Evolutionary conservation across 2,329 filamentous ascomycete species (phyloP).

Genomic region (Fusarium nelsonii): DNA sequence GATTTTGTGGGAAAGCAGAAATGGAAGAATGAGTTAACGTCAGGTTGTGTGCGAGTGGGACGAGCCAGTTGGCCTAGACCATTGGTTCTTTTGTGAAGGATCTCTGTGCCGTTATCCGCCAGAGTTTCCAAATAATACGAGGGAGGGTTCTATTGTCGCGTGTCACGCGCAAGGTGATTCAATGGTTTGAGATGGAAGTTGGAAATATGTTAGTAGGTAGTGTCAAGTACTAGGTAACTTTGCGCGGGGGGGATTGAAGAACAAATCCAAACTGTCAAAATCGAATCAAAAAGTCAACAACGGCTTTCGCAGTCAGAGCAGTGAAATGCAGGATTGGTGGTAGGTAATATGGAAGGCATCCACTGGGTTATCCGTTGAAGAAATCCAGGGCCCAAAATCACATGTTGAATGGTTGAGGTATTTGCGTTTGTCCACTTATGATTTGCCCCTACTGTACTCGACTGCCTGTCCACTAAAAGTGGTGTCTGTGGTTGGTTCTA

Average conservation of each 20-base stretch:
- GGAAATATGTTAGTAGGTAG: not conserved
- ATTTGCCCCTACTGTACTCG: not conserved
- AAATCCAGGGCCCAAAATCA: conserved; percentile 19
- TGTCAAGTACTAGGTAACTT: no score
- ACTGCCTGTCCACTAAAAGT: conserved; percentile 23
- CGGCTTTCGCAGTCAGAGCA: no score
- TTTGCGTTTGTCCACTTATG: not conserved
- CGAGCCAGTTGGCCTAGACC: conserved; percentile 27
- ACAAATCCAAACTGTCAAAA: not conserved
- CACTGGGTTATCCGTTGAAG: not conserved
- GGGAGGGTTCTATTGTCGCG: conserved; percentile 25
- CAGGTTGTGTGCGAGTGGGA: conserved; percentile 40
- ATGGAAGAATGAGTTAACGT: conserved; percentile 6
- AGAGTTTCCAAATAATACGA: conserved; percentile 31
- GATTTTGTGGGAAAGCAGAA: conserved; percentile 43
- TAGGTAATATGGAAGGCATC: not conserved
- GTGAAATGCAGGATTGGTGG: no score
- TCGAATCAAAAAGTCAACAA: not conserved
- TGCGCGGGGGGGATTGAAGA: not conserved
- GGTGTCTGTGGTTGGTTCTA: conserved; percentile 2
- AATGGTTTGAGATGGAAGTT: conserved; percentile 8
- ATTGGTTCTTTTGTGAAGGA: conserved; percentile 44
- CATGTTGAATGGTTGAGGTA: conserved; percentile 12
- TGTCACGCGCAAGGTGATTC: conserved; percentile 25
- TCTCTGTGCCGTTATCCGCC: conserved; percentile 30